Conservation (phyloP, 345 rosid genomes). For the Moricandia moricandioides region DNA sequence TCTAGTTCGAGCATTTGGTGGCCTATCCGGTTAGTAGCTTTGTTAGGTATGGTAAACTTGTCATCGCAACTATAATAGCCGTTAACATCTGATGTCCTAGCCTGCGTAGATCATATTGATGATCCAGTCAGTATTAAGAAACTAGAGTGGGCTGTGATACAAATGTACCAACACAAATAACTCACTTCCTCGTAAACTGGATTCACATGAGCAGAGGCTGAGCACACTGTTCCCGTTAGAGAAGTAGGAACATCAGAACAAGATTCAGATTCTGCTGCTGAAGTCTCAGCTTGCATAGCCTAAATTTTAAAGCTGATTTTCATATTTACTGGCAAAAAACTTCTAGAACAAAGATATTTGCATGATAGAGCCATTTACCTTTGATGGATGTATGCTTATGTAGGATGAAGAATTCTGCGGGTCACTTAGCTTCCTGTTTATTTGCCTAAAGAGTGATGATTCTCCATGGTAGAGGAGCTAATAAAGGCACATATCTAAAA, state of each 20-base stretch:
- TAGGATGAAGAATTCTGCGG: slow-evolving; percentile 42
- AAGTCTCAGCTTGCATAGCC: slow-evolving; percentile 52
- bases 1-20: slow-evolving; percentile 32
- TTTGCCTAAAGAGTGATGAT: slow-evolving; percentile 58
- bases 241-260: slow-evolving; percentile 19
- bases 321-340: slow-evolving; percentile 9
- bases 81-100: slow-evolving; percentile 18
- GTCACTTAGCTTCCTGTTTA: slow-evolving; percentile 52
- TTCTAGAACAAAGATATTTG: background rate
- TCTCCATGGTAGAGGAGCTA: slow-evolving; percentile 68
- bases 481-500: slow-evolving; percentile 20
- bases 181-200: slow-evolving; percentile 71
- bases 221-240: background rate
- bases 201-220: slow-evolving; percentile 12
- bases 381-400: slow-evolving; percentile 48
- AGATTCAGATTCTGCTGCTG: slow-evolving; percentile 58
- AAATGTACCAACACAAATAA: slow-evolving; percentile 19
- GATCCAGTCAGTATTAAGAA: background rate
- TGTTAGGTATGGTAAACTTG: background rate
- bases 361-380: slow-evolving; percentile 41
- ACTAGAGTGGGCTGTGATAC: background rate
- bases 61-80: background rate
- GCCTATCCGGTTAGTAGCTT: slow-evolving; percentile 27
- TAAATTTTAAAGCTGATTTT: slow-evolving; percentile 29
- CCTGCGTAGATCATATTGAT: slow-evolving; percentile 43